Evolutionary conservation across 2,329 filamentous ascomycete species (phyloP), one percentile per base, ranked within the genome.

Genomic region (Elsinoe ampelina): DNA sequence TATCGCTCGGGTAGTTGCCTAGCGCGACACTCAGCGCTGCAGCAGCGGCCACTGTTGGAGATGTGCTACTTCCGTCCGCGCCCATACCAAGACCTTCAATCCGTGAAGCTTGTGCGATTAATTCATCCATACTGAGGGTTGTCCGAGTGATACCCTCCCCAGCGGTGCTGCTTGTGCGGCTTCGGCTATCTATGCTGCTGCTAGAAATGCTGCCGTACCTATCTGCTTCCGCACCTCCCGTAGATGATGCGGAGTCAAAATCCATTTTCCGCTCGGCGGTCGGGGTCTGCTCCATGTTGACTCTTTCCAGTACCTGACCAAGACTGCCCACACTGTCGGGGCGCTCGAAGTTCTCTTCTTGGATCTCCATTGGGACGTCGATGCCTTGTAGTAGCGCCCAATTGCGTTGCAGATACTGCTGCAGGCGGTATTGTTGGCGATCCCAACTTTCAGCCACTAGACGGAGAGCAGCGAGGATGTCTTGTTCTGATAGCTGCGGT

Each of bases 361-460:
- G 71, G 4, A 75, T 69, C 13, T 74, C 71, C 66, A 75, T 66
- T 2, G 71, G 62, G 3, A 71, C 71, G 1, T 72, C 71, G 12
- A 77, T 67, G 10, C 72, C 70, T 54, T 75, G 69, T 1, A 73
- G 68, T 13, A 77, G 65, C 58, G 74, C 73, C 62, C 71, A 70
- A 61, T 78, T 78, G 42, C 75, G 71, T 41, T 73, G 66, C 6
- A 78, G 67, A 58, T 75, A 77, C 57, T 75, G 71, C 35, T 73
- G 67, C 1, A 78, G 63, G 1, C 75, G 70, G 58, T 73, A 73
- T 56, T 73, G 72, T 61, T 78, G 75, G 13, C 75, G 68, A 36
- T 73, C 72, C 75, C 75, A 78, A 60, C 75, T 75, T 58, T 78
- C 75, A 34, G 74, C 71, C 0, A 78, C 71, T 0, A 77, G 63